phyloP scores from a whole-genome alignment of 345 rosid genomes.

The Excoecaria agallocha region DNA sequence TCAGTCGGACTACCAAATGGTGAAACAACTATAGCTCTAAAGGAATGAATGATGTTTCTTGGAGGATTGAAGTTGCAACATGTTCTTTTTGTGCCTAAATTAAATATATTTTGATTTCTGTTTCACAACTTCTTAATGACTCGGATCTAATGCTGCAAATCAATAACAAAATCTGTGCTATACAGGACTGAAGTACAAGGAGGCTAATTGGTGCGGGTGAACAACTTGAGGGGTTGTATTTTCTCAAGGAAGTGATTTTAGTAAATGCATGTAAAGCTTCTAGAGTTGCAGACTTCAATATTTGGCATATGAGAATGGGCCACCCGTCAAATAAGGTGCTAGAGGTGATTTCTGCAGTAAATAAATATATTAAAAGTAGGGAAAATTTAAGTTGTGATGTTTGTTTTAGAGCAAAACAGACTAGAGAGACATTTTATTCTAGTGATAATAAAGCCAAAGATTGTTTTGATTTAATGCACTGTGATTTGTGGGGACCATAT shows the following conservation, averaged over 20 bases:
- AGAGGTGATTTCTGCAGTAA: neutral
- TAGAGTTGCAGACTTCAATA: neutral
- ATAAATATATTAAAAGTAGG: neutral
- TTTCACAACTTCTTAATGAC: neutral
- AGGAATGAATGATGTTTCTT: neutral
- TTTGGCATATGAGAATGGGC: too few species aligned
- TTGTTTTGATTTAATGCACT: too few species aligned
- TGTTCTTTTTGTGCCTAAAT: constrained; percentile 6
- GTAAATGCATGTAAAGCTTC: too few species aligned
- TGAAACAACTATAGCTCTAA: neutral
- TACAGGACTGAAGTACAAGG: constrained; percentile 25
- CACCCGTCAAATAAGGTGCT: too few species aligned
- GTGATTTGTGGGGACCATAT: too few species aligned
- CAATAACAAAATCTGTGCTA: constrained; percentile 5
- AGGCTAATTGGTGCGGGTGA: neutral
- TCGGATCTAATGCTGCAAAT: neutral
- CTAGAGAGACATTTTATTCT: too few species aligned
- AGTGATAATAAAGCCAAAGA: too few species aligned
- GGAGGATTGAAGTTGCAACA: neutral
- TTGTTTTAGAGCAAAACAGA: too few species aligned
- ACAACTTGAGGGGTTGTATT: neutral
- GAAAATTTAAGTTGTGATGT: too few species aligned
- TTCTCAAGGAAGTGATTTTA: too few species aligned
- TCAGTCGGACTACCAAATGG: neutral
- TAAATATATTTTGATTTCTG: constrained; percentile 1